Evolutionary conservation across 108 stramenopile species (phyloP), one percentile per base, ranked within the genome.

Genomic region (Aurantiochytrium sp.): DNA sequence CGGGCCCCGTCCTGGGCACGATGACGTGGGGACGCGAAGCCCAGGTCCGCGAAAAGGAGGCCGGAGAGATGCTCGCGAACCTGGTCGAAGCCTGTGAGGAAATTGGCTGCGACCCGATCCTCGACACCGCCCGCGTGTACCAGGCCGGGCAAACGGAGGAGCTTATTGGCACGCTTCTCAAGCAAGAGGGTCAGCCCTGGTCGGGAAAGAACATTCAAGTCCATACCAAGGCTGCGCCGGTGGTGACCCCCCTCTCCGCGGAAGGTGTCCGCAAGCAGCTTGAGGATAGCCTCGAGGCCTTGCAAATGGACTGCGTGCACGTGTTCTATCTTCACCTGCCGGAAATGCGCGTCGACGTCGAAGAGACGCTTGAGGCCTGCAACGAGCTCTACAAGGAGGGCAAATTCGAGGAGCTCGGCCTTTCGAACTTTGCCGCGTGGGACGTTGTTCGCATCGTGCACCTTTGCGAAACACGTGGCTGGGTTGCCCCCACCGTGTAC

Each of bases 401-500:
- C 35, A 87, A 60, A 1, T 90, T 92, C 87, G 5, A 25, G 35
- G 90, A 91, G 91, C 90, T 91, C 60, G 91, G 91, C 5, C 58
- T 92, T 42, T 89, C 88, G 25, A 92, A 92, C 91, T 92, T 59
- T 58, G 88, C 91, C 44, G 72, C 91, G 19, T 91, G 91, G 91
- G 87, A 91, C 10, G 91, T 89, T n/a, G 72, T 2, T 44, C 72
- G 55, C 87, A 42, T 28, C 87, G 16, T 58, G 53, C 4, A 89
- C 23, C 87, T 97, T 10, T 96, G 96, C 88, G 58, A 90, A 18
- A 88, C 94, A 64, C 92, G 97, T 72, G 92, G 93, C 21, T 89
- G 96, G 88, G 92, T 94, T 29, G 93, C 92, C 43, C 97, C 97
- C 10, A 91, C 93, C 0, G 96, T 97, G 6, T 98, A 98, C 91